These are phyloP conservation scores for Nadsonia commutata DNA, from an alignment of 1,139 yeast genomes.

Conservation along the genomic window DNA sequence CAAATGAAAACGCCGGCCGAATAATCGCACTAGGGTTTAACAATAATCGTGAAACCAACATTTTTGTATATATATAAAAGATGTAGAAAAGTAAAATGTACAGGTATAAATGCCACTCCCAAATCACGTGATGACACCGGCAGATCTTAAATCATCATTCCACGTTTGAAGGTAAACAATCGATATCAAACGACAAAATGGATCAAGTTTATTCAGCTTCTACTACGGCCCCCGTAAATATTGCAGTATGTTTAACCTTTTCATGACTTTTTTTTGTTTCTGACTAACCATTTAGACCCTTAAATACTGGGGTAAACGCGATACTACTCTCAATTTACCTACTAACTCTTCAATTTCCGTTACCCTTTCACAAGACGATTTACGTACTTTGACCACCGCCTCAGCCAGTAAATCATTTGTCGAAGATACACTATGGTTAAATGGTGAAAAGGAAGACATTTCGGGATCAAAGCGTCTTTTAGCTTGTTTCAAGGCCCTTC, in stretches of 20 bases:
- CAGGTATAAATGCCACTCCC: no score
- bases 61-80: no score
- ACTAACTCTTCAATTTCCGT: slow-evolving; percentile 93
- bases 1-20: no score
- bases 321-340: slow-evolving; percentile 72
- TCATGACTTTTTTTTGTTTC: background rate
- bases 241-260: slow-evolving; percentile 47
- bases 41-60: no score
- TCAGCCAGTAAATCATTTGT: slow-evolving; percentile 44
- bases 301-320: slow-evolving; percentile 98
- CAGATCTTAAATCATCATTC: no score
- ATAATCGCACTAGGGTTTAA: no score
- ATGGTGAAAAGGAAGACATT: slow-evolving; percentile 53
- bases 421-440: slow-evolving; percentile 66
- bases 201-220: slow-evolving; percentile 45
- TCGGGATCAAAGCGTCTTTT: slow-evolving; percentile 50
- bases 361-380: slow-evolving; percentile 77
- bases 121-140: no score
- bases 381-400: slow-evolving; percentile 83
- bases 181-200: background rate
- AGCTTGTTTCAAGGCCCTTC: slow-evolving; percentile 66
- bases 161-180: no score
- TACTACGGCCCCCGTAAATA: slow-evolving; percentile 93
- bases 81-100: no score
- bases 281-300: slow-evolving; percentile 37